Conservation (phyloP, 1,139 yeast species). For the Martiniozyma asiatica region DNA sequence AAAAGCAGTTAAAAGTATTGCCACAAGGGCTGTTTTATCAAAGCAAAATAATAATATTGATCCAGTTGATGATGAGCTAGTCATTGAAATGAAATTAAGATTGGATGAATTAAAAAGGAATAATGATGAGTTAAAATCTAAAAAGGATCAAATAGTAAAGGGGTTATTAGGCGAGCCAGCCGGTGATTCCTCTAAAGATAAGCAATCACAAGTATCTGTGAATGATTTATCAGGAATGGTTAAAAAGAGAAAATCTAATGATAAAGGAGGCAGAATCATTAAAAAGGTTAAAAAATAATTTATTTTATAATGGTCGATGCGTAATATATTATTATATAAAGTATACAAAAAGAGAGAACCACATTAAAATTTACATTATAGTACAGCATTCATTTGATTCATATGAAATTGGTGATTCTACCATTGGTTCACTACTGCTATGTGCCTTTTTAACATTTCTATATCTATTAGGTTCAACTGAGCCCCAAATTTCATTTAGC, state of each 20-base stretch:
- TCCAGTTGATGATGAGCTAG: conserved; percentile 38
- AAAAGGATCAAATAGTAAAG: conserved; percentile 46
- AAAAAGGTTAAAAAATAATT: conserved; percentile 4
- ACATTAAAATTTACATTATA: conserved; percentile 24
- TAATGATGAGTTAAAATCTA: conserved; percentile 37
- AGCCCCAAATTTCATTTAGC: conserved; percentile 33
- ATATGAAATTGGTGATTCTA: conserved; percentile 5
- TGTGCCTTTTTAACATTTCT: conserved; percentile 22
- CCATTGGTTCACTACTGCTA: conserved; percentile 8
- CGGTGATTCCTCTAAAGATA: conserved; percentile 3
- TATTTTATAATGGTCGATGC: too few relatives aligned
- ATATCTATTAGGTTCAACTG: conserved; percentile 25
- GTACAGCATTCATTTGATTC: conserved; percentile 31
- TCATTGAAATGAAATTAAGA: conserved; percentile 45
- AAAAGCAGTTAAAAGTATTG: conserved; percentile 2
- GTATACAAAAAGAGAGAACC: too few relatives aligned
- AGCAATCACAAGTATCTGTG: conserved; percentile 22
- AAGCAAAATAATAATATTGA: conserved; percentile 23
- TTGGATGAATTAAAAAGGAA: conserved; percentile 42
- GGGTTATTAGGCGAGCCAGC: conserved; percentile 45
- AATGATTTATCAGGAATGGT: conserved; percentile 49
- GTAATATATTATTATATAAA: too few relatives aligned
- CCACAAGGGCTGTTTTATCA: conserved; percentile 22
- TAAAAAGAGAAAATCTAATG: conserved; percentile 18
- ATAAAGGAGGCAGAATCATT: background rate